Evolutionary conservation across 139 green algal genomes (phyloP).

Genomic region (Chlorella sorokiniana): DNA sequence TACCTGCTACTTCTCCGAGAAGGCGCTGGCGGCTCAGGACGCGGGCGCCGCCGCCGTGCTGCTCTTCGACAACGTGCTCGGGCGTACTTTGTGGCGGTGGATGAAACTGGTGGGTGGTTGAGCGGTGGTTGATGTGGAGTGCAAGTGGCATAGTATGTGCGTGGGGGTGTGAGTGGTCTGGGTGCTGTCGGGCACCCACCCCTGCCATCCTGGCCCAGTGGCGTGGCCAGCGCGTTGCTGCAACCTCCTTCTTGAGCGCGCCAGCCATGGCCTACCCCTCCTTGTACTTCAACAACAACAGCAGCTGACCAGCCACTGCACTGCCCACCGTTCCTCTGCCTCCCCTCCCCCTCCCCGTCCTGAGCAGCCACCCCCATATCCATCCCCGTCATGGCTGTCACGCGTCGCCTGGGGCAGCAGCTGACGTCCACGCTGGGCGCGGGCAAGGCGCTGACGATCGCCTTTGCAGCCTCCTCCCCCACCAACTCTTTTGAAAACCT

Average conservation of each 20-base stretch:
- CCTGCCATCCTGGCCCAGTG: neutral
- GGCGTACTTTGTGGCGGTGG: conserved; percentile 32
- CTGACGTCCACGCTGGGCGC: conserved; percentile 14
- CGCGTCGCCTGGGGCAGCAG: conserved; percentile 40
- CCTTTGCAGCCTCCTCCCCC: conserved; percentile 22
- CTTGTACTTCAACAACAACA: no score
- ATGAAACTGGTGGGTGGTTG: neutral
- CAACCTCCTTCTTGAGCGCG: no score
- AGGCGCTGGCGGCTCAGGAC: conserved; percentile 58
- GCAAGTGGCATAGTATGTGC: no score
- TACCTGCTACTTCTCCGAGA: conserved; percentile 71
- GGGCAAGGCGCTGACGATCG: conserved; percentile 25
- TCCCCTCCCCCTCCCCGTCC: neutral
- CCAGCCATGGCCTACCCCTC: no score
- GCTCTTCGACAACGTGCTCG: conserved; percentile 69
- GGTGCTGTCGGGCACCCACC: no score
- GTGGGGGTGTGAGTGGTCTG: no score
- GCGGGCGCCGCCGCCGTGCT: conserved; percentile 73
- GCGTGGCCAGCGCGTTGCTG: no score
- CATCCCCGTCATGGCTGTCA: conserved; percentile 52
- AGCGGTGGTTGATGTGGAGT: neutral
- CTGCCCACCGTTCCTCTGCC: neutral
- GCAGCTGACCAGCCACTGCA: neutral
- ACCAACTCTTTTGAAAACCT: conserved; percentile 35
- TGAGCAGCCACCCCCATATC: conserved; percentile 26